These are phyloP conservation scores for Backusella parvicylindrica DNA, from an alignment of 192 early-diverging fungal genomes.

Conservation along the genomic window DNA sequence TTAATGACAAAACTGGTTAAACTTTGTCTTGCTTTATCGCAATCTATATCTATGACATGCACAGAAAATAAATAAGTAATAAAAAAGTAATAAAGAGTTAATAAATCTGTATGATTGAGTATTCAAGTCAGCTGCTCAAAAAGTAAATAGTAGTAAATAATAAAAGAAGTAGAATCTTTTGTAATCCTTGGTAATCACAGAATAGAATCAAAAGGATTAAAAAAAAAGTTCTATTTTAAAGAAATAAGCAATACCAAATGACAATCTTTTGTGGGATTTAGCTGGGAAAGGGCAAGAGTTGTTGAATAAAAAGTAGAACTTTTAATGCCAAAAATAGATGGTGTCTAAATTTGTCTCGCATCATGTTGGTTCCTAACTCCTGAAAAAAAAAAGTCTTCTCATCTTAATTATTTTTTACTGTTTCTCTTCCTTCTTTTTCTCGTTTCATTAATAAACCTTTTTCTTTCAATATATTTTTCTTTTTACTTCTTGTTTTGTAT, in stretches of 20 bases:
- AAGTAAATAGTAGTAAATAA: not conserved
- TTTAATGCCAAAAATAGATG: conserved; percentile 1
- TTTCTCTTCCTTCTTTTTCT: not conserved
- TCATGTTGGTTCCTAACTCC: not conserved
- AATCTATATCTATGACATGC: not conserved
- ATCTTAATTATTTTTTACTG: not conserved
- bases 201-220: not conserved
- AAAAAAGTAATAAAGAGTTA: not conserved
- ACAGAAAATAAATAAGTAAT: not conserved
- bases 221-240: not conserved
- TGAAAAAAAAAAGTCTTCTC: not conserved
- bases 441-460: not conserved
- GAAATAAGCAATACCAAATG: not conserved
- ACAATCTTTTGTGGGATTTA: not conserved
- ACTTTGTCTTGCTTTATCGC: not conserved
- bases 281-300: not conserved
- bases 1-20: not conserved
- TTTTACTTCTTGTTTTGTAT: not conserved
- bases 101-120: not conserved
- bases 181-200: not conserved
- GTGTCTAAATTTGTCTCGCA: not conserved
- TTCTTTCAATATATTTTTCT: not conserved
- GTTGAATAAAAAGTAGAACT: not conserved
- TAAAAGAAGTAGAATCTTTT: not conserved
- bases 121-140: not conserved